Percentiles rank a stretch among this genome's conserved stretches.
Evolutionary conservation across 2,329 filamentous ascomycete species (phyloP).

Genomic region (Macrophomina phaseolina): DNA sequence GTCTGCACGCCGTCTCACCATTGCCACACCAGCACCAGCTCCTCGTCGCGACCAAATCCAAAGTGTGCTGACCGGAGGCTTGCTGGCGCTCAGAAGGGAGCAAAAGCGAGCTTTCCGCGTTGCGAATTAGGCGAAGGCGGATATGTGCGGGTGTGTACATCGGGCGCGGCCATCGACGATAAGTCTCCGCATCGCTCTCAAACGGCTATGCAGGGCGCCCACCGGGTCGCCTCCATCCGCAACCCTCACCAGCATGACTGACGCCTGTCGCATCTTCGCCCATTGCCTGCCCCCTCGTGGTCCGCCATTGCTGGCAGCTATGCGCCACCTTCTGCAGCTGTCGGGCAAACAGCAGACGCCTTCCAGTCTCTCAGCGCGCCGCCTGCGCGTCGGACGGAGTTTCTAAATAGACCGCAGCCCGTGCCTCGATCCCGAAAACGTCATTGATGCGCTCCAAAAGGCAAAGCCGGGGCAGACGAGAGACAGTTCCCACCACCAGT

Average conservation of each 20-base stretch:
- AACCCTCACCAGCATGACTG: neutral
- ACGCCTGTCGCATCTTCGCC: constrained; percentile 1
- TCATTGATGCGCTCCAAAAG: constrained; percentile 24
- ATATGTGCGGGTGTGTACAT: constrained; percentile 9
- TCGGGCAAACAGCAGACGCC: neutral
- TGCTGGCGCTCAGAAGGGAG: neutral
- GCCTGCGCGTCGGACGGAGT: neutral
- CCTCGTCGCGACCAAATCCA: neutral
- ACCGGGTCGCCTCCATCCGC: constrained; percentile 4
- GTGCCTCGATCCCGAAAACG: constrained; percentile 16
- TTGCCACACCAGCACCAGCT: constrained; percentile 2
- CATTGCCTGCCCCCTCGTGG: neutral
- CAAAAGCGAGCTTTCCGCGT: neutral
- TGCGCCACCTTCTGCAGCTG: neutral
- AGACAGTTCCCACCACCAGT: constrained; percentile 9
- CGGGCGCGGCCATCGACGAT: constrained; percentile 16
- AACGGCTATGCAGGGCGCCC: neutral
- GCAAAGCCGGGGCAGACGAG: constrained; percentile 1
- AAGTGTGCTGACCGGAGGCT: neutral
- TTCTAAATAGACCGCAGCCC: neutral
- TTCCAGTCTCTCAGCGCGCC: neutral
- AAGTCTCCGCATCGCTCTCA: constrained; percentile 10
- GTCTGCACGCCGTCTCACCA: constrained; percentile 6
- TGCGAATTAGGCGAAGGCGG: neutral
- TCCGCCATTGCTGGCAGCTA: neutral